A percentile compares a stretch with the other conserved stretches of the same genome.
Conservation (phyloP, 1,284 basidiomycete species). For the Apiotrichum domesticum region DNA sequence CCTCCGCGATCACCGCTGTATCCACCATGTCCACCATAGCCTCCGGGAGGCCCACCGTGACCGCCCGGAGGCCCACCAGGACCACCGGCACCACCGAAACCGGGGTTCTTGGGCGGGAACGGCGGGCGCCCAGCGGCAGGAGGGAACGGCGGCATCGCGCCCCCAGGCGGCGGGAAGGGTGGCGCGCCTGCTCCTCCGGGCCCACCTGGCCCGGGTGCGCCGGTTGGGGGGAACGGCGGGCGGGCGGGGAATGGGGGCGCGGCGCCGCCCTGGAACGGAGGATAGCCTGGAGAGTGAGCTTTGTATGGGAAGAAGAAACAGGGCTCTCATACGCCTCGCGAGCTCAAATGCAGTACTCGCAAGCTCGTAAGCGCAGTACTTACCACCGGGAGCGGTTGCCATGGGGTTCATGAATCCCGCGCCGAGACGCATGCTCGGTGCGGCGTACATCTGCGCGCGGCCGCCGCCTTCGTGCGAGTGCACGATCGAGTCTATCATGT, state of each 20-base stretch:
- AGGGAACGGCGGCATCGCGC: slow-evolving; percentile 42
- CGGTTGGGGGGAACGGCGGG: slow-evolving; percentile 58
- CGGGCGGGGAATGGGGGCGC: slow-evolving; percentile 4
- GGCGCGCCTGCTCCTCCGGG: slow-evolving; percentile 1
- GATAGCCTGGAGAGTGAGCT: slow-evolving; percentile 3
- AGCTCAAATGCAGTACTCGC: slow-evolving; percentile 3
- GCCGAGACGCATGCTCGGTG: slow-evolving; percentile 57
- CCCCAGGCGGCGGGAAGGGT: slow-evolving; percentile 18
- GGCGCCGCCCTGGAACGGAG: slow-evolving; percentile 10
- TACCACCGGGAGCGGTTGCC: slow-evolving; percentile 21
- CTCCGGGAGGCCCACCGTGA: neutral
- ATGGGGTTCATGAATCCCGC: slow-evolving; percentile 42
- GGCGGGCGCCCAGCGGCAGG: slow-evolving; percentile 22
- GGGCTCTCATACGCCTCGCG: too few species aligned
- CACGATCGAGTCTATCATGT: slow-evolving; percentile 92
- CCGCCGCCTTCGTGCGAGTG: slow-evolving; percentile 69
- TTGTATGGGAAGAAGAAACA: too few species aligned
- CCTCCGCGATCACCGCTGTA: neutral
- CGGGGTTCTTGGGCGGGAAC: slow-evolving; percentile 19
- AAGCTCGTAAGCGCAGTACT: slow-evolving; percentile 6
- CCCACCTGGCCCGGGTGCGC: neutral
- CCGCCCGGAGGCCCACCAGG: neutral
- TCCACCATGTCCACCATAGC: neutral
- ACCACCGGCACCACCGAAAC: neutral
- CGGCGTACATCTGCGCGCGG: slow-evolving; percentile 53